These are phyloP conservation scores for Trichoderma simmonsii DNA, from an alignment of 2,329 filamentous ascomycete species.

Conservation along the genomic window DNA sequence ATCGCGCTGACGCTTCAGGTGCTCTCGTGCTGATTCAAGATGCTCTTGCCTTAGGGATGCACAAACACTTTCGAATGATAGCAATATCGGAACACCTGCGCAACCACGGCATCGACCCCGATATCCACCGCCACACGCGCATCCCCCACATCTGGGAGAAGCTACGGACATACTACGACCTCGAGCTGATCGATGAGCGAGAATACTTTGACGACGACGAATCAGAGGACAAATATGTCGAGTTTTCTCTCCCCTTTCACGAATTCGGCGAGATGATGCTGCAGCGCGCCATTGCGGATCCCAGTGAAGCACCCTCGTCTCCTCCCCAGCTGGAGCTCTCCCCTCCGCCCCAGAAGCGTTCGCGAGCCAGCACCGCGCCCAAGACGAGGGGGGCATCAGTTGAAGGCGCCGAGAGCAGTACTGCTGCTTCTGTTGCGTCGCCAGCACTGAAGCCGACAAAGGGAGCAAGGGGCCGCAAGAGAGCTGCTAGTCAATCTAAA, in stretches of 20 bases:
- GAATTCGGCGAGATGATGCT: slow-evolving; percentile 48
- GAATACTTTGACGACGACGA: slow-evolving; percentile 64
- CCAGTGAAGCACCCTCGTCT: slow-evolving; percentile 48
- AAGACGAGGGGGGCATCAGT: slow-evolving; percentile 41
- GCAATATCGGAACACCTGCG: slow-evolving; percentile 76
- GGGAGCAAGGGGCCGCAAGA: slow-evolving; percentile 43
- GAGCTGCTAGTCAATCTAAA: slow-evolving; percentile 41
- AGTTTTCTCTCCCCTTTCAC: slow-evolving; percentile 58
- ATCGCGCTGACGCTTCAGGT: not conserved
- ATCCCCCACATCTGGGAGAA: slow-evolving; percentile 93
- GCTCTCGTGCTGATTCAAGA: not conserved
- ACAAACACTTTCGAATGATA: slow-evolving; percentile 91
- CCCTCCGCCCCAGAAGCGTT: slow-evolving; percentile 42
- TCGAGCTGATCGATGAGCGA: slow-evolving; percentile 80
- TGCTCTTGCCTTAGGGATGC: slow-evolving; percentile 57
- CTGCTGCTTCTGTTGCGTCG: slow-evolving; percentile 39
- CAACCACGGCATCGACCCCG: slow-evolving; percentile 74
- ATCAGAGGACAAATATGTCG: slow-evolving; percentile 59
- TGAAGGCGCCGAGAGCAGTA: slow-evolving; percentile 45
- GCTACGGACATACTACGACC: slow-evolving; percentile 76
- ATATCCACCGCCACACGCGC: slow-evolving; percentile 71
- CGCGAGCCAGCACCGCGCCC: slow-evolving; percentile 39
- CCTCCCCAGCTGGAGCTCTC: slow-evolving; percentile 44
- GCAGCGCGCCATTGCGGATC: slow-evolving; percentile 42
- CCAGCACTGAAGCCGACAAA: slow-evolving; percentile 39